Conservation (phyloP, 768 basidiomycete genomes). For the Rhizopogon vesiculosus region DNA sequence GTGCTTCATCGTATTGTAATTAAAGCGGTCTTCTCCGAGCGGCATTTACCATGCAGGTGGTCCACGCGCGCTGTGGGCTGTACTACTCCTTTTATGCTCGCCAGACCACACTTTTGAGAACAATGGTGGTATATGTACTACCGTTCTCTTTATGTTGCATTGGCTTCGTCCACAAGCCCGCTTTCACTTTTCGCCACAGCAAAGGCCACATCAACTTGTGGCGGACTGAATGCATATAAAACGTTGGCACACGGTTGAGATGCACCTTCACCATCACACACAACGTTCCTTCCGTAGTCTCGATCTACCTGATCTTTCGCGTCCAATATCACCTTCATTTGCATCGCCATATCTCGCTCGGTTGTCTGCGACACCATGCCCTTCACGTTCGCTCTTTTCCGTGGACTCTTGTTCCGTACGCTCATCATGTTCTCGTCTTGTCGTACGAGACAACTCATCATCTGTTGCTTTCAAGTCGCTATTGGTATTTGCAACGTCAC, state of each 20-base stretch:
- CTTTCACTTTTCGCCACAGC: neutral
- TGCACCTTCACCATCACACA: neutral
- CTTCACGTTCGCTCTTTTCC: slow-evolving; percentile 18
- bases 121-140: neutral
- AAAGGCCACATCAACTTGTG: neutral
- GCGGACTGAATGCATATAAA: neutral
- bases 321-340: slow-evolving; percentile 6
- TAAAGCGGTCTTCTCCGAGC: neutral
- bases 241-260: neutral
- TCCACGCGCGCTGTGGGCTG: neutral
- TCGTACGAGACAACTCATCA: neutral
- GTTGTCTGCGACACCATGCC: slow-evolving; percentile 24
- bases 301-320: slow-evolving; percentile 1
- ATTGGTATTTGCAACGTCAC: slow-evolving; percentile 11
- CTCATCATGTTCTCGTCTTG: neutral
- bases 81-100: neutral
- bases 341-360: neutral
- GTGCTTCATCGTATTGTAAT: neutral
- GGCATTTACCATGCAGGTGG: neutral
- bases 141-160: neutral
- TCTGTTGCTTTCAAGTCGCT: slow-evolving; percentile 8
- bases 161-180: neutral
- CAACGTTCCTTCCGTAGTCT: neutral
- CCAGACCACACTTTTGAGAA: neutral
- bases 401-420: slow-evolving; percentile 16